Conservation (phyloP, 495 filamentous ascomycete genomes). For the Penicillium lagena region DNA sequence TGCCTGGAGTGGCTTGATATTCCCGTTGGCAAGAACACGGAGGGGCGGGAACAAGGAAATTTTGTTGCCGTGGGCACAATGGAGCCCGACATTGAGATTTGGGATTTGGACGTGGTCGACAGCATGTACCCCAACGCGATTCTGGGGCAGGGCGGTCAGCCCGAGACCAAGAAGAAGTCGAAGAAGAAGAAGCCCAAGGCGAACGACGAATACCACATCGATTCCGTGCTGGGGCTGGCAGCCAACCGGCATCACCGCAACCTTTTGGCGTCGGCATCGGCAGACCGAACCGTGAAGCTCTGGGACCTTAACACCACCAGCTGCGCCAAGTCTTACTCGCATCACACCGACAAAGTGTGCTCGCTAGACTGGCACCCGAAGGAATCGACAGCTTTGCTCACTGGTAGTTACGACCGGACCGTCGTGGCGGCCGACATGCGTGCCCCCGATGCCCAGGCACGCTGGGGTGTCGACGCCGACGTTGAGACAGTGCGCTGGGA, state of each 20-base stretch:
- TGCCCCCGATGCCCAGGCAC: conserved; percentile 71
- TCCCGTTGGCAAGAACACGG: conserved; percentile 63
- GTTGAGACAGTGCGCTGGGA: conserved; percentile 92
- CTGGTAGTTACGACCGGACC: conserved; percentile 90
- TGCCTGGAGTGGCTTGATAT: conserved; percentile 93
- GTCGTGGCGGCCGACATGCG: conserved; percentile 91
- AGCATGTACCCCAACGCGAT: conserved; percentile 98
- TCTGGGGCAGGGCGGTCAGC: conserved; percentile 72
- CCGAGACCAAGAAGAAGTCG: conserved; percentile 53
- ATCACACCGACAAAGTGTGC: conserved; percentile 95
- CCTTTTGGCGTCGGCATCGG: conserved; percentile 90
- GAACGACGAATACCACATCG: conserved; percentile 89
- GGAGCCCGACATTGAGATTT: conserved; percentile 97
- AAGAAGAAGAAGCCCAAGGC: conserved; percentile 81
- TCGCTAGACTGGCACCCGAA: conserved; percentile 85
- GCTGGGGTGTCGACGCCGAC: conserved; percentile 91
- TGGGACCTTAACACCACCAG: conserved; percentile 91
- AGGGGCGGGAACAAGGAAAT: conserved; percentile 59
- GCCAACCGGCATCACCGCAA: conserved; percentile 90
- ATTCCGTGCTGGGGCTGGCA: conserved; percentile 83
- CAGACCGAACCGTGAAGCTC: conserved; percentile 93
- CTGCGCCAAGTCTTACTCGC: conserved; percentile 88
- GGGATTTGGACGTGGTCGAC: conserved; percentile 93
- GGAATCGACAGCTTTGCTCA: conserved; percentile 82
- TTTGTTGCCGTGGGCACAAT: conserved; percentile 94